Conservation (phyloP, 495 filamentous ascomycete species). For the Aspergillus wentii region DNA sequence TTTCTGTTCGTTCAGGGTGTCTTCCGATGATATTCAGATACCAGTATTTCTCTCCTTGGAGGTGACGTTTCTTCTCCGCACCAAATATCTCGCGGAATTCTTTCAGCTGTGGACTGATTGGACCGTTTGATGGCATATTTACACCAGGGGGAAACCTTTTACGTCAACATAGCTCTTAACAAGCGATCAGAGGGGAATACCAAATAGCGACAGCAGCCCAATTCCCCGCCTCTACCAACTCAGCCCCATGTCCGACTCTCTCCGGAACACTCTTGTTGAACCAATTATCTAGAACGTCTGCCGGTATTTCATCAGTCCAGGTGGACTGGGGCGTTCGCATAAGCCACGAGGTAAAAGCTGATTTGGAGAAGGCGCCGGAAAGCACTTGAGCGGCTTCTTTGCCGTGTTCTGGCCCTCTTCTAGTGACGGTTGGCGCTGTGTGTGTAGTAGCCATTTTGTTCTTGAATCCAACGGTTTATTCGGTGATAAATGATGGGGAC, state of each 20-base stretch:
- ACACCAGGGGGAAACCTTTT: conserved; percentile 3
- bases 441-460: no score
- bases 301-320: background rate
- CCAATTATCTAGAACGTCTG: background rate
- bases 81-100: conserved; percentile 4
- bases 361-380: conserved; percentile 1
- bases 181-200: no score
- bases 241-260: background rate
- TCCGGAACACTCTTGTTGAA: no score
- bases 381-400: background rate
- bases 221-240: conserved; percentile 6
- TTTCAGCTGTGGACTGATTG: background rate
- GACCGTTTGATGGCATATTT: background rate
- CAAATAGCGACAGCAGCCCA: conserved; percentile 10
- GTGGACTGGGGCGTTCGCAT: conserved; percentile 2
- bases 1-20: conserved; percentile 8
- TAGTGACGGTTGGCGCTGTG: no score
- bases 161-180: no score
- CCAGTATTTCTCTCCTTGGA: conserved; percentile 6
- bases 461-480: no score
- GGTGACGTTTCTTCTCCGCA: conserved; percentile 4
- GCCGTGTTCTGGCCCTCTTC: no score
- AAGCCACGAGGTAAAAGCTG: background rate
- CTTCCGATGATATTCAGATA: conserved; percentile 10
- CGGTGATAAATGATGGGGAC: no score